Percentiles rank a stretch among this genome's conserved stretches.
Evolutionary conservation across 2,329 filamentous ascomycete genomes (phyloP).

Genomic region (Didymella pinodella): DNA sequence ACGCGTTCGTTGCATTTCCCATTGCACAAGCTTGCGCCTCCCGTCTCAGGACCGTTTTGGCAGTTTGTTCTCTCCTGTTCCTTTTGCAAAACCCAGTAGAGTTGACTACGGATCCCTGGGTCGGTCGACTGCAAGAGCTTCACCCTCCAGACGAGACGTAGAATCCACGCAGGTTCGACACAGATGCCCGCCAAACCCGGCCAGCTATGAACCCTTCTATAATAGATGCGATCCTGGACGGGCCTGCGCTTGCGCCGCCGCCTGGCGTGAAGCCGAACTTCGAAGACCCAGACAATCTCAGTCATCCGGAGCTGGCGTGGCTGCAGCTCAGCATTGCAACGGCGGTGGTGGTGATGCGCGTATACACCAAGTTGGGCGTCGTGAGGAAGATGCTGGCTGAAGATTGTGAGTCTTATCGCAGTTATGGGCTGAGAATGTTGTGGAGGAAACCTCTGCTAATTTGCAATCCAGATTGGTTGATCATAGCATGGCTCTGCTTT

Average conservation of each 20-base stretch:
- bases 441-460: neutral
- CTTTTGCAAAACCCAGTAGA: neutral
- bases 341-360: constrained; percentile 16
- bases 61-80: neutral
- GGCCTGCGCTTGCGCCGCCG: constrained; percentile 21
- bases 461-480: constrained; percentile 16
- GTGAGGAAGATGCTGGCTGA: constrained; percentile 21
- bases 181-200: neutral
- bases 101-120: neutral
- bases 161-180: neutral
- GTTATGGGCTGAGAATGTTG: neutral
- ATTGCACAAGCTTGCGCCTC: constrained; percentile 3
- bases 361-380: constrained; percentile 19
- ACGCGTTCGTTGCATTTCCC: neutral
- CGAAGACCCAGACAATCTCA: constrained; percentile 16
- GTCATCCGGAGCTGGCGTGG: constrained; percentile 12
- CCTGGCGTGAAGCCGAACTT: constrained; percentile 20
- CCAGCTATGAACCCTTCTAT: constrained; percentile 2
- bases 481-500: constrained; percentile 22
- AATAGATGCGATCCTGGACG: constrained; percentile 12
- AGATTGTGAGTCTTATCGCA: constrained; percentile 20
- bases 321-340: constrained; percentile 21
- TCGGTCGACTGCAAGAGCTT: neutral
- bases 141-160: neutral
- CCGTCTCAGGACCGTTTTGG: constrained; percentile 8